Conservation (phyloP, 192 early-diverging fungal species). For the Backusella tuberculispora region DNA sequence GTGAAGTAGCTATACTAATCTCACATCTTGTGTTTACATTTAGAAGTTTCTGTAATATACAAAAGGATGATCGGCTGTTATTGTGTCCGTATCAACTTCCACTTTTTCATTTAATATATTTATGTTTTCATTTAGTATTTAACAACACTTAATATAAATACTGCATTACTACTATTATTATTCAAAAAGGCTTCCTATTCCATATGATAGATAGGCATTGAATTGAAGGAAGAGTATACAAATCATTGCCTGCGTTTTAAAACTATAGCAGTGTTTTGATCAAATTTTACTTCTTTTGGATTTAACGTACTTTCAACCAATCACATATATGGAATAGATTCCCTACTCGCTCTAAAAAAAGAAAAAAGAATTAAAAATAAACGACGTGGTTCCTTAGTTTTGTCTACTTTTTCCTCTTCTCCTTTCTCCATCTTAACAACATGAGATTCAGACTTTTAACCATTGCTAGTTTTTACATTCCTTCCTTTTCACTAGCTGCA, state of each 20-base stretch:
- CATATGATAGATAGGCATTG: too few species aligned
- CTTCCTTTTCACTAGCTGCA: not conserved
- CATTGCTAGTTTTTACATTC: not conserved
- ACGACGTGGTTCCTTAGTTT: not conserved
- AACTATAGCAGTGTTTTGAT: not conserved
- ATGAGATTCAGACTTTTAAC: not conserved
- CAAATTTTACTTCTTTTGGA: not conserved
- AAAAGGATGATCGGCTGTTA: too few species aligned
- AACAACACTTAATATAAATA: too few species aligned
- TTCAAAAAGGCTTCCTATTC: too few species aligned
- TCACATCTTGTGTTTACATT: too few species aligned
- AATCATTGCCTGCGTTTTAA: not conserved
- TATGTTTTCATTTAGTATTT: too few species aligned
- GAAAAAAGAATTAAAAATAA: not conserved
- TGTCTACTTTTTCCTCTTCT: not conserved
- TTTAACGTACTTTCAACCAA: not conserved
- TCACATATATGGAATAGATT: not conserved
- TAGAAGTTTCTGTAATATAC: too few species aligned
- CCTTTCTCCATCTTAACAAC: not conserved
- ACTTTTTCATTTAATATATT: too few species aligned
- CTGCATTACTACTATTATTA: too few species aligned
- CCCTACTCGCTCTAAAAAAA: slow-evolving; percentile 10
- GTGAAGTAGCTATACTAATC: too few species aligned
- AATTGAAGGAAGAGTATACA: not conserved
- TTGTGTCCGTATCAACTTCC: too few species aligned